Evolutionary conservation across 495 filamentous ascomycete species (phyloP), one percentile per base, ranked within the genome.

Genomic region (Penicillium canescens): DNA sequence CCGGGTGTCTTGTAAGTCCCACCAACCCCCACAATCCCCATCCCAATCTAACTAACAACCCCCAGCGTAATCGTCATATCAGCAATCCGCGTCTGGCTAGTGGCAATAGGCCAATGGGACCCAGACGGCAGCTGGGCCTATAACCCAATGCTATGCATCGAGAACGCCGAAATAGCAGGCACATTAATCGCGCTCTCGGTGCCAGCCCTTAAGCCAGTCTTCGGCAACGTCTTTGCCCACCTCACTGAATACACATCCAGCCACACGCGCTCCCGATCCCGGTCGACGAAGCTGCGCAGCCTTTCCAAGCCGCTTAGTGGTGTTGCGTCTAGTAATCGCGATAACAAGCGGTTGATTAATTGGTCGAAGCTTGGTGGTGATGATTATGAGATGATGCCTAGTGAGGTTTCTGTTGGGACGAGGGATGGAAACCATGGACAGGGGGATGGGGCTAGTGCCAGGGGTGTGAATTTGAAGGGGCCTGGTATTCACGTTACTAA

Each of bases 161-260:
- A 78, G 46, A 71, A 66, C 33, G 65, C 73, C 18, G 76, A 78
- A 39, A 67, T 78, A 12, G 75, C 72, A 11, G 57, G 66, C 10
- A 78, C 76, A 2, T 48, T 78, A 3, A 69, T 78, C 33, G 74
- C 76, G 4, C 65, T 78, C 18, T 78, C 76, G 0, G 65, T 77
- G 3, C 76, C 76, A 9, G 76, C 73, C 14, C 55, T 77, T 38
- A 76, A 76, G 42, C 71, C 73, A 8, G 52, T 77, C 28, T 74
- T 75, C 33, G 70, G 71, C 21, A 65, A 61, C 38, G 28, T 67
- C 2, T 68, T 67, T 39, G 37, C 42, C 16, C 65, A 66, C 36
- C 13, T 67, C 16, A 61, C 58, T 1, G 64, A 67, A 45, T 61
- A 67, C 37, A 61, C 61, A 2, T 53, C 58, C 13, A 67, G 61